Conservation (phyloP, 164 flowering plant species). For the Chimonanthus salicifolius region DNA sequence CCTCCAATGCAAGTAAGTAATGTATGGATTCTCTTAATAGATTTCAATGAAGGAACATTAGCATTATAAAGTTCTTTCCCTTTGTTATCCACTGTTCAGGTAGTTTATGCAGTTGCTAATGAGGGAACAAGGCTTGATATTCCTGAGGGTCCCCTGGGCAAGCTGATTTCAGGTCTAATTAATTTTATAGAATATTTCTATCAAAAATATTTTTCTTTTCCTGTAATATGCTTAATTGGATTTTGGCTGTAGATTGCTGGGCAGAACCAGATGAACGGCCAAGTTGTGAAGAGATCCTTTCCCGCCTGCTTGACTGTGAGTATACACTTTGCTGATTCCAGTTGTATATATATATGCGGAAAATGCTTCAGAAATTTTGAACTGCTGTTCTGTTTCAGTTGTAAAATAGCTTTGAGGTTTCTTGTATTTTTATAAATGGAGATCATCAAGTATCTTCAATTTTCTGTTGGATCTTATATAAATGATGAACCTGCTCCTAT, state of each 20-base stretch:
- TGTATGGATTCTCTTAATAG: background rate
- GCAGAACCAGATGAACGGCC: slow-evolving; percentile 79
- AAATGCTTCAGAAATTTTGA: background rate
- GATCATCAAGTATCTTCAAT: background rate
- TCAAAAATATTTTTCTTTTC: background rate
- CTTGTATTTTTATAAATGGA: background rate
- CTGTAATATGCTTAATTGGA: background rate
- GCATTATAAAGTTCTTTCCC: background rate
- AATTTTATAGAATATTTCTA: background rate
- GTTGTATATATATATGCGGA: background rate
- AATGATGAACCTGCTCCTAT: no score
- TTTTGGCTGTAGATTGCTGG: slow-evolving; percentile 75
- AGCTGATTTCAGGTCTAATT: slow-evolving; percentile 64
- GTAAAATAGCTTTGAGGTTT: slow-evolving; percentile 4
- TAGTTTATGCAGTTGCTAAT: slow-evolving; percentile 89
- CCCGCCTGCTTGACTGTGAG: slow-evolving; percentile 79
- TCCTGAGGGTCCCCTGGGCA: slow-evolving; percentile 91
- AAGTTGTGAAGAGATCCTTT: slow-evolving; percentile 71
- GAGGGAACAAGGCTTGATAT: slow-evolving; percentile 77
- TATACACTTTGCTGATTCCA: slow-evolving; percentile 20
- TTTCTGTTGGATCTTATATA: background rate
- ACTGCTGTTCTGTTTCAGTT: slow-evolving; percentile 1
- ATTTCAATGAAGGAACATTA: background rate
- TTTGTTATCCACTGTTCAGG: slow-evolving; percentile 38
- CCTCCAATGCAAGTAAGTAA: slow-evolving; percentile 62